phyloP scores from a whole-genome alignment of 2,329 filamentous ascomycete species.

The Pleurostoma richardsiae region DNA sequence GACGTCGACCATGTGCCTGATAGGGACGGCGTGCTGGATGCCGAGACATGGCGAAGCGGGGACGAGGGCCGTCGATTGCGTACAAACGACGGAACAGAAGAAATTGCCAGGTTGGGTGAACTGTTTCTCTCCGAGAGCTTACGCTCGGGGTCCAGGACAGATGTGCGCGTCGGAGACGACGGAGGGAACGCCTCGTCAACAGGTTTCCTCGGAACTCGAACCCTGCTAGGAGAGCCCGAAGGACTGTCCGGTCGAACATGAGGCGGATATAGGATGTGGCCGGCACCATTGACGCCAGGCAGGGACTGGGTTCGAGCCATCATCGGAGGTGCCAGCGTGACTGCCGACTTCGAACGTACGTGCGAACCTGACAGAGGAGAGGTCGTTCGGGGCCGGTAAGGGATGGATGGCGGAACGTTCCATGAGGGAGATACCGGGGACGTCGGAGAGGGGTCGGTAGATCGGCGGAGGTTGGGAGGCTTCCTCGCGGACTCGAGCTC shows the following conservation, averaged over 20 bases:
- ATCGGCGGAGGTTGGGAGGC: conserved; percentile 49
- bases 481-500: conserved; percentile 42
- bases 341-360: conserved; percentile 52
- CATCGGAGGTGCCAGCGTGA: conserved; percentile 45
- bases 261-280: conserved; percentile 51
- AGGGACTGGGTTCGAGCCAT: conserved; percentile 62
- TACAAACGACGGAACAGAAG: conserved; percentile 9
- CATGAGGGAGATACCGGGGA: conserved; percentile 49
- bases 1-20: conserved; percentile 33
- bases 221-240: conserved; percentile 45
- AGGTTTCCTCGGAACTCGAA: conserved; percentile 49
- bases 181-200: conserved; percentile 57
- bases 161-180: conserved; percentile 46
- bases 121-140: conserved; percentile 42
- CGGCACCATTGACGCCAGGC: conserved; percentile 56
- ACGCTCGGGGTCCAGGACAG: conserved; percentile 49
- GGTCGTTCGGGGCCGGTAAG: conserved; percentile 58
- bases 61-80: conserved; percentile 45
- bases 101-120: conserved; percentile 40
- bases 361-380: conserved; percentile 56
- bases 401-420: conserved; percentile 37
- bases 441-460: conserved; percentile 50
- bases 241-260: conserved; percentile 50
- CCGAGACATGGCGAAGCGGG: conserved; percentile 44
- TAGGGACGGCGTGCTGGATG: conserved; percentile 29